Conservation (phyloP, 2,329 filamentous ascomycete species). For the Trichoderma harzianum region DNA sequence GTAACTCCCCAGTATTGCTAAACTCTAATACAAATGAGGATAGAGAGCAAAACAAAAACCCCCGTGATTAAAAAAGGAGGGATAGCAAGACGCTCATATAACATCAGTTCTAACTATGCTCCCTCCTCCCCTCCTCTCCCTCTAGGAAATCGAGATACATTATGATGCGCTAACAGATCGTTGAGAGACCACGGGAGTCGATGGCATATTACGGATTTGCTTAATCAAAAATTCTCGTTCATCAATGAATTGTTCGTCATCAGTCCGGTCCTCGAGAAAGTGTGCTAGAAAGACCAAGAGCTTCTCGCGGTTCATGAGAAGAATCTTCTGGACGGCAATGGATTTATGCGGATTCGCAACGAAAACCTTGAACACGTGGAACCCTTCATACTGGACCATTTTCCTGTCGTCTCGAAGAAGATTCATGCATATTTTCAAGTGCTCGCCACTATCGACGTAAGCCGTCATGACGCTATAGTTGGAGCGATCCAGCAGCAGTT, state of each 20-base stretch:
- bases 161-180: slow-evolving; percentile 31
- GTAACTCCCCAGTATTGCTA: slow-evolving; percentile 9
- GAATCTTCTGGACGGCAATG: slow-evolving; percentile 88
- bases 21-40: slow-evolving; percentile 4
- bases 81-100: neutral
- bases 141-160: neutral
- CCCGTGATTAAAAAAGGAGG: neutral
- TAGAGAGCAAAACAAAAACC: neutral
- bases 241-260: slow-evolving; percentile 98
- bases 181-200: slow-evolving; percentile 52
- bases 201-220: slow-evolving; percentile 73
- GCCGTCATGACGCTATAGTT: slow-evolving; percentile 98
- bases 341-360: slow-evolving; percentile 98
- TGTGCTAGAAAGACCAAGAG: slow-evolving; percentile 83
- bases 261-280: slow-evolving; percentile 90
- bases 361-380: slow-evolving; percentile 99
- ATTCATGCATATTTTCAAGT: slow-evolving; percentile 98
- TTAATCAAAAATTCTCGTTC: slow-evolving; percentile 97
- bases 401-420: slow-evolving; percentile 90
- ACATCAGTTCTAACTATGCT: slow-evolving; percentile 9
- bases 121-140: neutral
- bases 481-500: slow-evolving; percentile 88
- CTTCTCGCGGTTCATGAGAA: slow-evolving; percentile 94
- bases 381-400: slow-evolving; percentile 99
- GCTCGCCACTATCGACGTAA: slow-evolving; percentile 92